A percentile compares a stretch with the other conserved stretches of the same genome.
These are phyloP conservation scores for Drechslera avenae DNA, from an alignment of 2,329 filamentous ascomycete genomes.

Conservation along the genomic window DNA sequence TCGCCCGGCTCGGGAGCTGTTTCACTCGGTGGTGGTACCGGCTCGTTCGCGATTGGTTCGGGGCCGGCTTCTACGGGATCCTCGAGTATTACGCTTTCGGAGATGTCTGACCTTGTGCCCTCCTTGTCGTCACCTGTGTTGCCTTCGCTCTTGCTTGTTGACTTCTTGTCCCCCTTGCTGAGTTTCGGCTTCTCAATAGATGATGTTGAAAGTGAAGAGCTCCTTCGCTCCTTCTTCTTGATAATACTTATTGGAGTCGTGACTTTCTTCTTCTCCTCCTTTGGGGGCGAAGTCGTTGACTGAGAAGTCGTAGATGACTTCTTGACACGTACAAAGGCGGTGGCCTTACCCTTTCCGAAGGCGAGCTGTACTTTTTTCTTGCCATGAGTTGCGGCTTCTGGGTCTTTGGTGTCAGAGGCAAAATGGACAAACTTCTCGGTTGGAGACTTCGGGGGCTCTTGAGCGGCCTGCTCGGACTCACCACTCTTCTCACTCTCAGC, in stretches of 20 bases:
- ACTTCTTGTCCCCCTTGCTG: conserved; percentile 33
- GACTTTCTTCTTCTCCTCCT: conserved; percentile 40
- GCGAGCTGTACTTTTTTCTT: conserved; percentile 38
- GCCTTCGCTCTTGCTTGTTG: conserved; percentile 31
- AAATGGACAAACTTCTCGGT: conserved; percentile 44
- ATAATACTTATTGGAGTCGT: conserved; percentile 18
- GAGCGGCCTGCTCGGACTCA: conserved; percentile 46
- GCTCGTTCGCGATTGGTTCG: conserved; percentile 4
- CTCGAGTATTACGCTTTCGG: conserved; percentile 18
- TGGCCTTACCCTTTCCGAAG: conserved; percentile 37
- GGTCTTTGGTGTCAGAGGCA: conserved; percentile 47
- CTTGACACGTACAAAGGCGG: conserved; percentile 41
- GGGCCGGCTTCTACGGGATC: conserved; percentile 8
- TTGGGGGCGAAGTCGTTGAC: conserved; percentile 25
- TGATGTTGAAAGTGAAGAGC: conserved; percentile 25
- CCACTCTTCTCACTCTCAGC: conserved; percentile 41
- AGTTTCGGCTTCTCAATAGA: conserved; percentile 31
- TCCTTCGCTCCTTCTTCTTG: conserved; percentile 31
- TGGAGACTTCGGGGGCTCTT: conserved; percentile 40
- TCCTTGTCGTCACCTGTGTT: conserved; percentile 18
- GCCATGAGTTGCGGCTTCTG: conserved; percentile 33
- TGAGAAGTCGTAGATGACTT: conserved; percentile 25
- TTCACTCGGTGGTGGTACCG: conserved; percentile 5
- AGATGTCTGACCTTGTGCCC: conserved; percentile 15
- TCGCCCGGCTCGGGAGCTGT: conserved; percentile 1